Evolutionary conservation across 345 rosid species (phyloP).

Genomic region (Syzygium aromaticum): DNA sequence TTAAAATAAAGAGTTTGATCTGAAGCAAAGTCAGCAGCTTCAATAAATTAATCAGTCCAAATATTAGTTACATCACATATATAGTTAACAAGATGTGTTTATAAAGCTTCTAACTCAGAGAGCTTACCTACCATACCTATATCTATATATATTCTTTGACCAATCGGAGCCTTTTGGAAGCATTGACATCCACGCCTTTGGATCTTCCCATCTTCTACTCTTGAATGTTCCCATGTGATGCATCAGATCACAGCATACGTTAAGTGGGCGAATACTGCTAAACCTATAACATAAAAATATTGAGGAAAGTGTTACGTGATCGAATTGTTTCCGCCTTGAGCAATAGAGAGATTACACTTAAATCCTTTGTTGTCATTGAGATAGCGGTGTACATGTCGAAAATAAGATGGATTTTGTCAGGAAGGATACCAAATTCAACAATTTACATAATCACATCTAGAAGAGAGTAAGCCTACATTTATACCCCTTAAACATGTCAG

Average conservation of each 20-base stretch:
- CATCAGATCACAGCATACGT: not conserved
- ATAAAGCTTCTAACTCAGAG: not conserved
- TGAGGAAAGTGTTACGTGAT: not conserved
- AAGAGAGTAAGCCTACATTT: not conserved
- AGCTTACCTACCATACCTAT: not conserved
- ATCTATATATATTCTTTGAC: not conserved
- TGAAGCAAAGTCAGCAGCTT: not conserved
- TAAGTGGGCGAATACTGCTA: not conserved
- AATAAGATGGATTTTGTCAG: not conserved
- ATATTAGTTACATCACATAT: not conserved
- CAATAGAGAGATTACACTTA: not conserved
- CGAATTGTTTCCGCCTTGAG: not conserved
- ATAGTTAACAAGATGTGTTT: not conserved
- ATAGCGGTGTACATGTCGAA: not conserved
- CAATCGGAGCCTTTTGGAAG: not conserved
- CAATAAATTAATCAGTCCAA: not conserved
- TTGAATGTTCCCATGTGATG: not conserved
- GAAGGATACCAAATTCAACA: not conserved
- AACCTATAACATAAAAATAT: not conserved
- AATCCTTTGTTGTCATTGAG: not conserved
- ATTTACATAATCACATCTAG: not conserved
- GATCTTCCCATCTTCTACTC: not conserved
- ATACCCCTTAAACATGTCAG: not conserved
- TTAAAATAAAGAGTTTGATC: not conserved
- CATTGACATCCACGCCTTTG: not conserved